A percentile compares a stretch with the other conserved stretches of the same genome.
These are phyloP conservation scores for Penicillium griseofulvum DNA, from an alignment of 2,329 filamentous ascomycete species.

Conservation along the genomic window DNA sequence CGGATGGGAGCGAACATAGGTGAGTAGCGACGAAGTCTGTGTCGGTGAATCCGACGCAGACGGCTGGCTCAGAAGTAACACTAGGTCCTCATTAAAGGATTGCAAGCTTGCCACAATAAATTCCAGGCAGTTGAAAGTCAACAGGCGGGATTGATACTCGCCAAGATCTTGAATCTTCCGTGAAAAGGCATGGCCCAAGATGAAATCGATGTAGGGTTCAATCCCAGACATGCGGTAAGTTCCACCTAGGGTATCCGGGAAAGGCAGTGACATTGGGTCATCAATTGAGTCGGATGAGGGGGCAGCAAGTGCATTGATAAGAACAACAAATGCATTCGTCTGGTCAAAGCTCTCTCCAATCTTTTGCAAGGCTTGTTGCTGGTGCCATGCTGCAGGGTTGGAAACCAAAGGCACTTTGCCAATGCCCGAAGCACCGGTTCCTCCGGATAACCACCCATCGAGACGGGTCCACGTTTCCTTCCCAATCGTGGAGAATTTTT, in stretches of 20 bases:
- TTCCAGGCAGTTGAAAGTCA: conserved; percentile 77
- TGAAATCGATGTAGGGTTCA: conserved; percentile 89
- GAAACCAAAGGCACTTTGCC: conserved; percentile 43
- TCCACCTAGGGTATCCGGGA: conserved; percentile 79
- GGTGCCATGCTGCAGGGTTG: conserved; percentile 42
- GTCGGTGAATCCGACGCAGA: conserved; percentile 73
- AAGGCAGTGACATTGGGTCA: conserved; percentile 74
- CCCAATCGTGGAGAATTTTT: conserved; percentile 67
- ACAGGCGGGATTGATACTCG: conserved; percentile 65
- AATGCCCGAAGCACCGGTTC: conserved; percentile 44
- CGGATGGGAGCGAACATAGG: conserved; percentile 84
- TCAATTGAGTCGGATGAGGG: conserved; percentile 51
- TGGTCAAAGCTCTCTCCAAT: conserved; percentile 80
- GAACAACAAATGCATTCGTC: conserved; percentile 75
- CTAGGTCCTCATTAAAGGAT: conserved; percentile 91
- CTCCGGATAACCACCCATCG: conserved; percentile 74
- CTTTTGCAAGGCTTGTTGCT: conserved; percentile 67
- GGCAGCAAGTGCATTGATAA: conserved; percentile 69
- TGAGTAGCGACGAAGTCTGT: conserved; percentile 68
- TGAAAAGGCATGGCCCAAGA: conserved; percentile 74
- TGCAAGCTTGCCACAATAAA: conserved; percentile 76
- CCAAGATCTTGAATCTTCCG: conserved; percentile 66
- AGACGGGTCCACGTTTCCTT: conserved; percentile 75
- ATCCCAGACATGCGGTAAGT: conserved; percentile 79
- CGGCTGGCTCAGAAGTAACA: conserved; percentile 78